phyloP scores from a whole-genome alignment of 2,329 filamentous ascomycete genomes.

The Cladophialophora chaetospira region DNA sequence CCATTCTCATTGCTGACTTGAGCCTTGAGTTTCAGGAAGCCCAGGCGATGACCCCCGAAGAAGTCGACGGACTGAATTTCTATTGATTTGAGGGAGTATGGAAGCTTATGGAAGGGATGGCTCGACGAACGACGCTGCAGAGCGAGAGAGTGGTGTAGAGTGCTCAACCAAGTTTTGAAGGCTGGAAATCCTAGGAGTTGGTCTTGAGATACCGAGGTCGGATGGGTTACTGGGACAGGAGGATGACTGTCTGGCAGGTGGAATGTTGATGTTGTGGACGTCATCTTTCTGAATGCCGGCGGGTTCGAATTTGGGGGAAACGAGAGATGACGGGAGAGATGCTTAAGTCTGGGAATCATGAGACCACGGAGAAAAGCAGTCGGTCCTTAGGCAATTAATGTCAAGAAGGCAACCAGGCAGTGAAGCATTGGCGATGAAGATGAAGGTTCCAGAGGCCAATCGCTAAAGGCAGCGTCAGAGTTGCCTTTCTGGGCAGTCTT shows the following conservation, averaged over 20 bases:
- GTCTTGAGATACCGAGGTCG: constrained; percentile 46
- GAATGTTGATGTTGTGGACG: constrained; percentile 21
- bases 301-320: not conserved
- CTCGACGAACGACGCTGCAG: constrained; percentile 45
- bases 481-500: too few species aligned
- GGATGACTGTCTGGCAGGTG: constrained; percentile 18
- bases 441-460: not conserved
- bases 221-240: constrained; percentile 41
- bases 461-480: too few species aligned
- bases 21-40: constrained; percentile 60
- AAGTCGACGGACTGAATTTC: constrained; percentile 58
- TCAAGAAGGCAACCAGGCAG: not conserved
- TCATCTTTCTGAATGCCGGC: not conserved
- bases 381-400: not conserved
- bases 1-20: constrained; percentile 55
- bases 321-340: constrained; percentile 7
- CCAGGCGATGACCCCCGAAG: constrained; percentile 52
- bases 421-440: not conserved
- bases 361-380: not conserved
- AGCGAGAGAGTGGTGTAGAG: constrained; percentile 51
- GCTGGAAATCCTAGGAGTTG: constrained; percentile 50
- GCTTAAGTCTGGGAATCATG: constrained; percentile 15
- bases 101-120: constrained; percentile 55
- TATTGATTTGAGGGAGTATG: constrained; percentile 55
- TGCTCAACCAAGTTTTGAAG: constrained; percentile 58